phyloP scores from a whole-genome alignment of 2,329 filamentous ascomycete genomes.

The Trichoderma guizhouense region DNA sequence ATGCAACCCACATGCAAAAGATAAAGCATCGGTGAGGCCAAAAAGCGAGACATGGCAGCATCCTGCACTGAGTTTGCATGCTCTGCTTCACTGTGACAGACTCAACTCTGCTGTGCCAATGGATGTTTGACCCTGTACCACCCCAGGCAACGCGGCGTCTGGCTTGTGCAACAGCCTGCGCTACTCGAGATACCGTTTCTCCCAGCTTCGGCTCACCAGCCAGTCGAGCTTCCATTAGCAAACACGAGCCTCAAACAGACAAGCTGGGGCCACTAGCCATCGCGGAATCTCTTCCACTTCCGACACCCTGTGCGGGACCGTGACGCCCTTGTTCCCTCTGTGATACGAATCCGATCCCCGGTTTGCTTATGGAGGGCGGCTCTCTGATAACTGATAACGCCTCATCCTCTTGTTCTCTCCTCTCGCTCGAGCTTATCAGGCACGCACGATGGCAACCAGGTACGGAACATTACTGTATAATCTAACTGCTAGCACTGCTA shows the following conservation, averaged over 20 bases:
- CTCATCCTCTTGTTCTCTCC: background rate
- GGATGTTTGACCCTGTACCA: background rate
- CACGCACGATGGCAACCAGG: background rate
- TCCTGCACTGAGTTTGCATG: background rate
- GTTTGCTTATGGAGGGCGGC: background rate
- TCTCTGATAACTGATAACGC: background rate
- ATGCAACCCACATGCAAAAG: slow-evolving; percentile 11
- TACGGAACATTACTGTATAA: background rate
- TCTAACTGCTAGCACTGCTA: background rate
- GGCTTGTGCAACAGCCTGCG: background rate
- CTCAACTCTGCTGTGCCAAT: background rate
- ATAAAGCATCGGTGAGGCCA: slow-evolving; percentile 15
- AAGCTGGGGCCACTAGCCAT: background rate
- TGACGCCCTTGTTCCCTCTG: background rate
- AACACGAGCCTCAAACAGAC: background rate
- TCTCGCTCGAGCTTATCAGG: background rate
- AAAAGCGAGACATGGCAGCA: background rate
- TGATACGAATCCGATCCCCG: slow-evolving; percentile 7
- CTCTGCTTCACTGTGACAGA: background rate
- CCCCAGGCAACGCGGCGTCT: too few relatives aligned
- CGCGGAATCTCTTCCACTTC: background rate
- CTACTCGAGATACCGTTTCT: background rate
- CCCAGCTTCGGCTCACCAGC: background rate
- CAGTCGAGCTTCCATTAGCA: background rate
- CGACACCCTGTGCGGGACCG: background rate